Conservation (phyloP, 2,329 filamentous ascomycete species). For the Exophiala xenobiotica region DNA sequence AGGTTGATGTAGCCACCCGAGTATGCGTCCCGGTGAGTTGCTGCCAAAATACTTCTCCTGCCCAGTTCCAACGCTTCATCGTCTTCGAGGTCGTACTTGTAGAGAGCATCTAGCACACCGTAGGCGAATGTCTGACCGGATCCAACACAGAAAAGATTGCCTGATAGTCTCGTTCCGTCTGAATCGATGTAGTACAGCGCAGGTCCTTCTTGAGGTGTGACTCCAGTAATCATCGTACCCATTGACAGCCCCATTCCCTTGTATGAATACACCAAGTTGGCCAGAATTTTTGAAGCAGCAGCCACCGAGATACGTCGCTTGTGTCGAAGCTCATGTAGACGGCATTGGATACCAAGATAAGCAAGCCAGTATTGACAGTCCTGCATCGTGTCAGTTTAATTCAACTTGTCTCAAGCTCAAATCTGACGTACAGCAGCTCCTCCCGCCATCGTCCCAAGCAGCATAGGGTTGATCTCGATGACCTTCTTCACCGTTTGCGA, state of each 20-base stretch:
- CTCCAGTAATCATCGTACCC: conserved; percentile 99
- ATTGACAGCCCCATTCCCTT: conserved; percentile 98
- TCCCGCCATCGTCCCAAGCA: conserved; percentile 97
- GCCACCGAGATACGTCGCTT: conserved; percentile 98
- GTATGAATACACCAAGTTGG: conserved; percentile 97
- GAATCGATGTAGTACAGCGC: conserved; percentile 99
- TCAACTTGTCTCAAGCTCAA: not conserved
- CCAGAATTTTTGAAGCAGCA: conserved; percentile 95
- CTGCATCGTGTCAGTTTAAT: conserved; percentile 42
- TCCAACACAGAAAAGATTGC: conserved; percentile 97
- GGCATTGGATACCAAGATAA: conserved; percentile 98
- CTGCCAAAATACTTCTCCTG: conserved; percentile 87
- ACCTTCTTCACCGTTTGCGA: conserved; percentile 99
- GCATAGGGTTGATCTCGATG: conserved; percentile 92
- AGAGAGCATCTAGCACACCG: conserved; percentile 94
- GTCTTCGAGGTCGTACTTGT: conserved; percentile 81
- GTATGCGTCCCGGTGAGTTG: conserved; percentile 96
- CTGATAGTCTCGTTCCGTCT: conserved; percentile 86
- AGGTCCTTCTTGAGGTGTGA: conserved; percentile 91
- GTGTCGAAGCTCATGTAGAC: conserved; percentile 97
- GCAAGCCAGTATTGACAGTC: conserved; percentile 99
- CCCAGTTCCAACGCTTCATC: conserved; percentile 91
- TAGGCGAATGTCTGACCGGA: conserved; percentile 99
- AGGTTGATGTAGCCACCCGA: conserved; percentile 98
- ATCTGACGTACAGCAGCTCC: conserved; percentile 72